Percentiles rank a stretch among this genome's conserved stretches.
Evolutionary conservation across 1,284 basidiomycete genomes (phyloP).

Genomic region (Microstroma glucosiphilum): DNA sequence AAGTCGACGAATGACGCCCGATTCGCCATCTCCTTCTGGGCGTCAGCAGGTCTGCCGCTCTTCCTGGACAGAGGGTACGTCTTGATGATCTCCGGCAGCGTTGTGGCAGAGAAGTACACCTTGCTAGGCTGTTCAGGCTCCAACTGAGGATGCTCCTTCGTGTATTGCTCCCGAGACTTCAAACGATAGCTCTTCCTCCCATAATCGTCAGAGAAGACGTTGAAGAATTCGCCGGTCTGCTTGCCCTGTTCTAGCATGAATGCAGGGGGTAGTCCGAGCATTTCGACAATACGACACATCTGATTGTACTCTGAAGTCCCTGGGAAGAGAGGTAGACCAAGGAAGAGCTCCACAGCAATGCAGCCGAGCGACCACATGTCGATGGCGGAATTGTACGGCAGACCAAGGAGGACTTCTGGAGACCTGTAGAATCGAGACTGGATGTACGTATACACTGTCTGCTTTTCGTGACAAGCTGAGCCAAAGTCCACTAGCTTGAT

Average conservation of each 20-base stretch:
- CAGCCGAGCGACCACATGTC: slow-evolving; percentile 94
- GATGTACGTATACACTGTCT: slow-evolving; percentile 99
- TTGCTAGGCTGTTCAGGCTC: slow-evolving; percentile 88
- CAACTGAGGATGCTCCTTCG: slow-evolving; percentile 75
- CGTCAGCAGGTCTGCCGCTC: slow-evolving; percentile 72
- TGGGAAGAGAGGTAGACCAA: slow-evolving; percentile 91
- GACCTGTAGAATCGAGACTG: slow-evolving; percentile 98
- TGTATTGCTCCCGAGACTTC: slow-evolving; percentile 91
- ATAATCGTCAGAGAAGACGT: slow-evolving; percentile 68
- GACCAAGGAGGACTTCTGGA: slow-evolving; percentile 89
- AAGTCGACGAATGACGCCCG: slow-evolving; percentile 95
- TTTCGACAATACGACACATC: slow-evolving; percentile 89
- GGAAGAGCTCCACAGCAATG: slow-evolving; percentile 95
- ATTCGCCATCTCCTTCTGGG: slow-evolving; percentile 92
- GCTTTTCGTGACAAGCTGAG: slow-evolving; percentile 94
- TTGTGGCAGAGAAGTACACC: slow-evolving; percentile 94
- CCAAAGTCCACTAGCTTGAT: slow-evolving; percentile 99
- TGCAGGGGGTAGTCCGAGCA: slow-evolving; percentile 86
- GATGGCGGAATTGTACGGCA: slow-evolving; percentile 87
- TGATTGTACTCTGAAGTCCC: slow-evolving; percentile 99
- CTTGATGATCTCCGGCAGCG: slow-evolving; percentile 90
- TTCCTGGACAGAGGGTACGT: slow-evolving; percentile 79
- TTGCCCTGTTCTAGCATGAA: slow-evolving; percentile 96
- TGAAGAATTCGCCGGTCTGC: slow-evolving; percentile 91
- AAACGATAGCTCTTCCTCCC: slow-evolving; percentile 80